phyloP scores from a whole-genome alignment of 305 asterid genomes.

The Fraxinus dipetala region DNA sequence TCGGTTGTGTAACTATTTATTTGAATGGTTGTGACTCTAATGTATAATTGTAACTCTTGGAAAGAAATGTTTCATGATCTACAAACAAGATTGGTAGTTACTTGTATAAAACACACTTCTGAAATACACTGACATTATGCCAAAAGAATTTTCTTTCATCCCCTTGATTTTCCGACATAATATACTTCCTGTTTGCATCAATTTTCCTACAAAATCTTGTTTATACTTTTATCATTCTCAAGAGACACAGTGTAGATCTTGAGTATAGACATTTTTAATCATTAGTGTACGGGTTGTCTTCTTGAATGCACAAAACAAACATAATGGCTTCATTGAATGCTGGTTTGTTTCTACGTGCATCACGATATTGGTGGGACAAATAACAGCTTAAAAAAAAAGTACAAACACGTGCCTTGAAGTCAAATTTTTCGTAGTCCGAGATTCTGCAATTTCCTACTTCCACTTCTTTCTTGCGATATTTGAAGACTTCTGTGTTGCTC shows the following conservation, averaged over 20 bases:
- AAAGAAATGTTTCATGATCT: not conserved
- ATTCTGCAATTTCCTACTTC: not conserved
- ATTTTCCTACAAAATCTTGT: not conserved
- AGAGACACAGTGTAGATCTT: not conserved
- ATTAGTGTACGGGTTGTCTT: not conserved
- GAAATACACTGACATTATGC: not conserved
- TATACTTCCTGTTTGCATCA: not conserved
- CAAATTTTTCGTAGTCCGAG: not conserved
- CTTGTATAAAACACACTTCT: not conserved
- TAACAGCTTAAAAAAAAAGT: not conserved
- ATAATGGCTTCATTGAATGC: not conserved
- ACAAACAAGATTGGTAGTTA: not conserved
- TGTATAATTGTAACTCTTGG: not conserved
- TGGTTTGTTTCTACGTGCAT: not conserved
- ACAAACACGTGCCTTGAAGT: not conserved
- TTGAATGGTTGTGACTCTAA: not conserved
- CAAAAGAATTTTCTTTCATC: not conserved
- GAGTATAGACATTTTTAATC: not conserved
- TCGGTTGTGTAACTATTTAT: not conserved
- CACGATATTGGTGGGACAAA: not conserved
- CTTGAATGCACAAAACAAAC: not conserved
- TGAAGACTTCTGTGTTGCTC: not conserved
- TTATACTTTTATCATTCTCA: not conserved
- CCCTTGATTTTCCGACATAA: not conserved
- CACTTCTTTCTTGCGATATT: not conserved